Evolutionary conservation across 1,139 yeast genomes (phyloP).

Genomic region (Yamadazyma siamensis): DNA sequence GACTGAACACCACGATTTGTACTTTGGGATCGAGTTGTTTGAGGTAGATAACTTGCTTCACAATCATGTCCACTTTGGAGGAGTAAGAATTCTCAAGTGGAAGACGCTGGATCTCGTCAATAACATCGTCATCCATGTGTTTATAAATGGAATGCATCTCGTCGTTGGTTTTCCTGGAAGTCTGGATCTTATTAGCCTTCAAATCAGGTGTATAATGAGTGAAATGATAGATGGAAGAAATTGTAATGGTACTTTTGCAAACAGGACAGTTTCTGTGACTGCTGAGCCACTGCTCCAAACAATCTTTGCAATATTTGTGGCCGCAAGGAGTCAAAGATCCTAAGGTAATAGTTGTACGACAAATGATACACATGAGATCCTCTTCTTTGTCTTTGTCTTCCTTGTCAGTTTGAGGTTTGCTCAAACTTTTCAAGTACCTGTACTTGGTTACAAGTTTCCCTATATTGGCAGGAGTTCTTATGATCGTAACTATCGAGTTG

Average conservation of each 20-base stretch:
- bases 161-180: slow-evolving; percentile 9
- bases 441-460: slow-evolving; percentile 50
- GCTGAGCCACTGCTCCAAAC: slow-evolving; percentile 69
- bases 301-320: slow-evolving; percentile 79
- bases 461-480: slow-evolving; percentile 14
- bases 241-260: slow-evolving; percentile 54
- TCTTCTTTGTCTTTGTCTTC: slow-evolving; percentile 23
- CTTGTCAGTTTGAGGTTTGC: slow-evolving; percentile 8
- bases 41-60: slow-evolving; percentile 66
- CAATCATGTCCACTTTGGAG: slow-evolving; percentile 79
- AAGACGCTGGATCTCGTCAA: slow-evolving; percentile 44
- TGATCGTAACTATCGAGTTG: slow-evolving; percentile 2
- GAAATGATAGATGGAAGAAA: slow-evolving; percentile 55
- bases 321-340: slow-evolving; percentile 89
- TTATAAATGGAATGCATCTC: slow-evolving; percentile 47
- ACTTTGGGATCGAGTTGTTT: slow-evolving; percentile 56
- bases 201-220: slow-evolving; percentile 46
- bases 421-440: slow-evolving; percentile 57
- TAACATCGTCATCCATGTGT: slow-evolving; percentile 37
- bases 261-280: slow-evolving; percentile 64
- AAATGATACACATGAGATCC: slow-evolving; percentile 66
- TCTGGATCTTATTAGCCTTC: slow-evolving; percentile 44
- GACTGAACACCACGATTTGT: slow-evolving; percentile 84
- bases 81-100: slow-evolving; percentile 58
- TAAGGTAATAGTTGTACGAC: slow-evolving; percentile 62